phyloP scores from a whole-genome alignment of 2,329 filamentous ascomycete genomes.

The Aspergillus viridinutans region DNA sequence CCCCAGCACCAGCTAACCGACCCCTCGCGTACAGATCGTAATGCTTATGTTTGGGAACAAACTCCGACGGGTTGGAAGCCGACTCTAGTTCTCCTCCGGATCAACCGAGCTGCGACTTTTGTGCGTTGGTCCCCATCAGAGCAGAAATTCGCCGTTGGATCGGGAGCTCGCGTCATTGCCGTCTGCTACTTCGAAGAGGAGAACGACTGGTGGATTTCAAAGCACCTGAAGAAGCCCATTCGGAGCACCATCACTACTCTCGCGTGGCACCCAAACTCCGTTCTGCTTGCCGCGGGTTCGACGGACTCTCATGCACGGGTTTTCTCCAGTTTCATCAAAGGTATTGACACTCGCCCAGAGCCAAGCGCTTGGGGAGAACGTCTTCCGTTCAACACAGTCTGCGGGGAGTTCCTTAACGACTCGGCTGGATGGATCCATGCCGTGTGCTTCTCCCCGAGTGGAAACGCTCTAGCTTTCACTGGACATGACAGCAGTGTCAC shows the following conservation, averaged over 20 bases:
- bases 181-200: slow-evolving; percentile 99
- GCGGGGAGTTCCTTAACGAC: slow-evolving; percentile 92
- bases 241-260: slow-evolving; percentile 94
- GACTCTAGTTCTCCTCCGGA: slow-evolving; percentile 91
- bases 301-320: slow-evolving; percentile 95
- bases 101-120: slow-evolving; percentile 93
- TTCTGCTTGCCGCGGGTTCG: slow-evolving; percentile 89
- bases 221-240: slow-evolving; percentile 98
- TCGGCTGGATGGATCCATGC: slow-evolving; percentile 96
- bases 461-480: slow-evolving; percentile 88
- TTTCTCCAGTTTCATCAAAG: slow-evolving; percentile 94
- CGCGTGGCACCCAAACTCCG: slow-evolving; percentile 96
- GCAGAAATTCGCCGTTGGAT: slow-evolving; percentile 95
- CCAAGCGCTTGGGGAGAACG: slow-evolving; percentile 91
- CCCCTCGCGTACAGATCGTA: slow-evolving; percentile 64
- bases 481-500: slow-evolving; percentile 96
- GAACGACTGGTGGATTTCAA: slow-evolving; percentile 99
- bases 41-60: slow-evolving; percentile 96
- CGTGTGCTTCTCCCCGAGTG: slow-evolving; percentile 86
- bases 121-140: slow-evolving; percentile 97
- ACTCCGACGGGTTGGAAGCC: slow-evolving; percentile 93
- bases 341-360: slow-evolving; percentile 79
- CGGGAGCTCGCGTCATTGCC: slow-evolving; percentile 89
- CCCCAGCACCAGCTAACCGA: slow-evolving; percentile 1
- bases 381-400: slow-evolving; percentile 96